Conservation (phyloP, 169 alveolate species). For the Eimeria sp. region DNA sequence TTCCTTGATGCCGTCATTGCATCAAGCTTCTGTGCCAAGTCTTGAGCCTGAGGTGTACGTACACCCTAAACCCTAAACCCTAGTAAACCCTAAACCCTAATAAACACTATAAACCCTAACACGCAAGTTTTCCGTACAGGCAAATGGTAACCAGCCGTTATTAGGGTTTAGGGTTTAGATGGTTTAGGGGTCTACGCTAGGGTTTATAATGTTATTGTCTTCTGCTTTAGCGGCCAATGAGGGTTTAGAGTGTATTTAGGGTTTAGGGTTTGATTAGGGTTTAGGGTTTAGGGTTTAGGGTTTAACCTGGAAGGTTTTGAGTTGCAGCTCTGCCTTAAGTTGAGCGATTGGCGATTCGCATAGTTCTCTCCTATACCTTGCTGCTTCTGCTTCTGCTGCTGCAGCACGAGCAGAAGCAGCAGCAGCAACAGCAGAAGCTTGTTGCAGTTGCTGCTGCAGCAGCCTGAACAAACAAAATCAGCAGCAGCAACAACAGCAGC, state of each 20-base stretch:
- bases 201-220: not conserved
- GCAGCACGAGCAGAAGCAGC: conserved; percentile 33
- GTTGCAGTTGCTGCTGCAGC: not conserved
- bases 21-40: conserved; percentile 36
- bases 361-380: not conserved
- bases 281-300: not conserved
- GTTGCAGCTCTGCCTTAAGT: conserved; percentile 55
- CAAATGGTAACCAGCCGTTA: too few relatives aligned
- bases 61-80: not conserved
- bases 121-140: too few relatives aligned
- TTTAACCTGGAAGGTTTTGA: conserved; percentile 34
- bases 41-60: conserved; percentile 33
- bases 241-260: not conserved
- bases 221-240: not conserved
- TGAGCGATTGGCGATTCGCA: conserved; percentile 49
- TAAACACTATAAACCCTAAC: not conserved
- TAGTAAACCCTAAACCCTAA: not conserved
- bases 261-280: conserved; percentile 16
- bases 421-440: conserved; percentile 31
- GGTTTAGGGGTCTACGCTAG: not conserved
- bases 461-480: not conserved
- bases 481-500: too few relatives aligned
- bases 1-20: conserved; percentile 75
- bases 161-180: not conserved
- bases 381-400: conserved; percentile 40